Conservation (phyloP, 2,329 filamentous ascomycete species). For the Microascus cirrosus region DNA sequence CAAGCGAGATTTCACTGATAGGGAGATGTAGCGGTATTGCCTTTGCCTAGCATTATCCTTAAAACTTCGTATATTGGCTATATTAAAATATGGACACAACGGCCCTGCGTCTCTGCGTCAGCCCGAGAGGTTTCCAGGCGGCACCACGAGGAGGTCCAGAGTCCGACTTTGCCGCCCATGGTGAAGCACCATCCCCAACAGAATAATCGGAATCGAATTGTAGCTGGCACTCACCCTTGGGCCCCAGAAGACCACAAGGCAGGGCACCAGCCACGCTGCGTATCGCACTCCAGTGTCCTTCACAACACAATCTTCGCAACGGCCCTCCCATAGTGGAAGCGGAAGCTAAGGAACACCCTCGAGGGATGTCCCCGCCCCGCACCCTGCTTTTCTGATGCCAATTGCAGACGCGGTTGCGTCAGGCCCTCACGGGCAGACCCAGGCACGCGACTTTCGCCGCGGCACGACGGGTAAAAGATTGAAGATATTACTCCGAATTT, state of each 20-base stretch:
- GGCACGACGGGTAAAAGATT: slow-evolving; percentile 16
- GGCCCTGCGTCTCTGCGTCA: slow-evolving; percentile 6
- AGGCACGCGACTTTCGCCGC: slow-evolving; percentile 8
- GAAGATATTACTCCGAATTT: slow-evolving; percentile 98
- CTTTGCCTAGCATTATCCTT: not conserved
- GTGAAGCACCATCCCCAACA: slow-evolving; percentile 60
- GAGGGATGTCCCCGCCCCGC: not conserved
- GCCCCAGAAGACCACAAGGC: slow-evolving; percentile 3
- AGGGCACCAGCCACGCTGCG: slow-evolving; percentile 50
- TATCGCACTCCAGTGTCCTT: slow-evolving; percentile 89
- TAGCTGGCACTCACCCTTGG: slow-evolving; percentile 24
- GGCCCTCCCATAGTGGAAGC: slow-evolving; percentile 68
- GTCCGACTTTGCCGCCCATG: slow-evolving; percentile 9
- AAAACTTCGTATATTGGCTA: not conserved
- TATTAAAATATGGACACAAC: not conserved
- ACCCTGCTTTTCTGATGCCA: slow-evolving; percentile 5
- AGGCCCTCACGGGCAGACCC: slow-evolving; percentile 76
- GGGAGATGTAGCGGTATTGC: not conserved
- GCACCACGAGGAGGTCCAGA: slow-evolving; percentile 8
- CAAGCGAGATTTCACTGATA: not conserved
- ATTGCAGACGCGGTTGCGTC: slow-evolving; percentile 75
- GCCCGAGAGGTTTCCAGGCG: slow-evolving; percentile 6
- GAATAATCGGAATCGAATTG: slow-evolving; percentile 91
- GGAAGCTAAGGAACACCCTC: not conserved
- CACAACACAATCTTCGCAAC: slow-evolving; percentile 79